Base-by-base conservation (phyloP, 2,329 filamentous ascomycete genomes). In the Arthrobotrys pseudoclavata region DNA sequence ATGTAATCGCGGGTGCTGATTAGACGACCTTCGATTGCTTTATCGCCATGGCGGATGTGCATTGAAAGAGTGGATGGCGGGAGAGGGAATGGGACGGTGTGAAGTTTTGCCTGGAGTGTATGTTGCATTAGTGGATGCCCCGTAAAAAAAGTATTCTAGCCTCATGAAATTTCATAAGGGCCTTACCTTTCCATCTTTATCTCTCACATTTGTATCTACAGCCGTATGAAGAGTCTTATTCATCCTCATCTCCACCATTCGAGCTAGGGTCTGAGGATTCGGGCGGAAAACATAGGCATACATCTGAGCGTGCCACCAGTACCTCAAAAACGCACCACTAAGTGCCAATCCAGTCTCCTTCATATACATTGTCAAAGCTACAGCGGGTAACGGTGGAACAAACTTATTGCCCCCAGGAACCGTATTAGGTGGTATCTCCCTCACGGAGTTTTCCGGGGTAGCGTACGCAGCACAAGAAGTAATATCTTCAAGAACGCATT, bases 31-130 rank as follows among this genome's bases (percentile, higher is more conserved):
- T 76, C 72, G n/a, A 62, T 62, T 3, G 57, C 66, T 67, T 76
- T 76, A 37, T 76, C 72, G 2, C 72, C 72, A n/a, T 76, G 72
- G 22, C 72, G 72, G 26, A 76, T 76, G 24, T 76, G 72, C 15
- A 76, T 69, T 13, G 72, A 76, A 20, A 70, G 47, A 18, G 72
- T 76, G 6, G 72, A 76, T 18, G 57, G 66, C 9, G 66, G 72
- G 29, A 76, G 34, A 1, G 72, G 72, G 26, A 76, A 76, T 10
- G 72, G 72, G 10, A 63, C 61, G 15, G 34, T 40, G 15, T 63
- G 26, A 10, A 60, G 22, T 24, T 42, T 45, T 24, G 45, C 45
- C 71, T 76, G 13, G 10, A 15, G 18, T 53, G n/a, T 24, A 24
- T 18, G 15, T 34, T 26, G 24, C 13, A 50, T 70, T 45, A 70